Evolutionary conservation across 2,329 filamentous ascomycete genomes (phyloP), one percentile per base, ranked within the genome.

Genomic region (Cytospora chrysosperma): DNA sequence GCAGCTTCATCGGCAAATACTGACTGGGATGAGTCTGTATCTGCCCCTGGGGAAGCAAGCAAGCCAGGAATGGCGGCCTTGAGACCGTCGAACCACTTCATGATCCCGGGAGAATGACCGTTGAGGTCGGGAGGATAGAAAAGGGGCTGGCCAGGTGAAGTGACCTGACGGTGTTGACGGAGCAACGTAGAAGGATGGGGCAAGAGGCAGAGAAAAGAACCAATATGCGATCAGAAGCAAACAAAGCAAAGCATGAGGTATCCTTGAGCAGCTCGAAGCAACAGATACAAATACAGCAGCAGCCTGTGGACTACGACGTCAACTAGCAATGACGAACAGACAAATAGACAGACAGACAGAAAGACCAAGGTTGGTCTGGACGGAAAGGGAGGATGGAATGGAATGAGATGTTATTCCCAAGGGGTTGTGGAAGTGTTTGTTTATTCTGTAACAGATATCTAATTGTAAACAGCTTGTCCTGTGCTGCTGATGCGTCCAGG

Each of bases 11-110:
- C 61, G n/a, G 64, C 32, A 1, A 55, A 50, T 21, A 59, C 57
- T 3, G 57, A 43, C 32, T 64, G 61, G 7, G 64, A 51, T 4
- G 30, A 21, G n/a, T 37, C 61, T 26, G 12, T 47, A 19, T 64
- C 54, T 17, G 26, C 54, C 21, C 54, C 61, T 15, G 58, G 61
- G 4, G 61, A 64, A 30, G 50, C 61, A 17, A 66, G 57, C 50
- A 66, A 24, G n/a, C 64, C 64, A 1, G 64, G 64, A 15, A 66
- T 54, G 32, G 64, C 64, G 4, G 64, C 64, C 43, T 61, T 66
- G 27, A 66, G 32, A 27, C 54, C 50, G 32, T 66, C 61, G 27
- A 66, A 57, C 64, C 64, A 66, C 64, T 59, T 66, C 64, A 66
- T 66, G n/a, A 4, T 40, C 21, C n/a, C 27, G 32, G 15, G 4